phyloP scores from a whole-genome alignment of 73 alveolate species.

The Effrenium voratum region DNA sequence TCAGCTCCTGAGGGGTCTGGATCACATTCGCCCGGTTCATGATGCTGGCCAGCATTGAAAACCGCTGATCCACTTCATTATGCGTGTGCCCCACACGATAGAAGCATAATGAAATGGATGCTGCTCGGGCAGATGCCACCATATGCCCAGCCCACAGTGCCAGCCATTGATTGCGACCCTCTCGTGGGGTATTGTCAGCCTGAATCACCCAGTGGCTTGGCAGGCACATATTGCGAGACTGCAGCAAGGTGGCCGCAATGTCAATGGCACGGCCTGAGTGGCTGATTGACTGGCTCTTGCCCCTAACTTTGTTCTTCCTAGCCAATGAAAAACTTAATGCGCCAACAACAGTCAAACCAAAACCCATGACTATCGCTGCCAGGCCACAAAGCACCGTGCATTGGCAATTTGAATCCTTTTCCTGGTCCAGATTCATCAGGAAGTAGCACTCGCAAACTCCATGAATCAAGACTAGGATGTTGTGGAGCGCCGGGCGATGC shows the following conservation, averaged over 20 bases:
- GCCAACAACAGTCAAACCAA: background rate
- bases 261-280: background rate
- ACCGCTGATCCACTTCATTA: background rate
- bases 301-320: background rate
- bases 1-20: too few species aligned
- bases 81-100: conserved; percentile 29
- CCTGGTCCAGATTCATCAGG: background rate
- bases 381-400: background rate
- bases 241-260: background rate
- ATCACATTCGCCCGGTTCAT: background rate
- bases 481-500: background rate
- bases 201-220: conserved; percentile 15
- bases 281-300: too few species aligned
- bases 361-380: conserved; percentile 9
- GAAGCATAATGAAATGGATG: background rate
- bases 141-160: background rate
- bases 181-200: conserved; percentile 25
- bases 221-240: background rate
- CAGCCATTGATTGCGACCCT: background rate
- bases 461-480: background rate
- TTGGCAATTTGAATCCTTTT: background rate
- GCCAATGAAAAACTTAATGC: background rate
- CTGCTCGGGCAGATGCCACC: too few species aligned
- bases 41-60: background rate
- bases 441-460: conserved; percentile 1